Evolutionary conservation across 352 stramenopile species (phyloP).

Genomic region (Phytophthora pini): DNA sequence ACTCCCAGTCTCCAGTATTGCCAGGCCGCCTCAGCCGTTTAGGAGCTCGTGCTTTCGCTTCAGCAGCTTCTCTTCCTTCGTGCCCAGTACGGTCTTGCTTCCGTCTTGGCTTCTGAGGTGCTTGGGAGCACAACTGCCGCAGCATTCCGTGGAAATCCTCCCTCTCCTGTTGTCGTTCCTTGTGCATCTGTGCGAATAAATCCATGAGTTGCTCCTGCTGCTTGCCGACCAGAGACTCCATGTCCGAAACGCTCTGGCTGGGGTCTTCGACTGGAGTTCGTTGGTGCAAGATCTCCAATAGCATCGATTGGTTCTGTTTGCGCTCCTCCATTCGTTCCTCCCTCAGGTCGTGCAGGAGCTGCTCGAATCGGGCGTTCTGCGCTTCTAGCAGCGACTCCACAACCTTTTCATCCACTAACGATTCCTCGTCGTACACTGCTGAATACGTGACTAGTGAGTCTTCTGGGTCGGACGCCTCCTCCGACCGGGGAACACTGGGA

Average conservation of each 20-base stretch:
- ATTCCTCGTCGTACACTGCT: constrained; percentile 11
- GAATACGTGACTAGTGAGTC: constrained; percentile 2
- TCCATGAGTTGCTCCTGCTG: constrained; percentile 49
- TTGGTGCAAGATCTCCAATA: constrained; percentile 40
- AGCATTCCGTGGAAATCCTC: constrained; percentile 41
- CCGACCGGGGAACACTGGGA: constrained; percentile 15
- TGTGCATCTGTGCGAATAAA: constrained; percentile 46
- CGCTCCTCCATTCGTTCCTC: constrained; percentile 45
- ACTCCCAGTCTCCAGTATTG: too few species aligned
- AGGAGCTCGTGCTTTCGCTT: too few species aligned
- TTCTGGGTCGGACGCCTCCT: constrained; percentile 35
- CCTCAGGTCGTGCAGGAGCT: constrained; percentile 35
- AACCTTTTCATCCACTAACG: constrained; percentile 35
- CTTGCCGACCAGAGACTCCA: constrained; percentile 39
- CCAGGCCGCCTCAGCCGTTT: too few species aligned
- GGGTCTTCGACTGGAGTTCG: constrained; percentile 34
- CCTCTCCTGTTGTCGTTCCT: constrained; percentile 44
- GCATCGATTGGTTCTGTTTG: constrained; percentile 42
- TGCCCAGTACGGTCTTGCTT: too few species aligned
- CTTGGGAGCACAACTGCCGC: constrained; percentile 23
- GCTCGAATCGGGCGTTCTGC: constrained; percentile 42
- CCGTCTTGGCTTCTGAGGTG: constrained; percentile 9
- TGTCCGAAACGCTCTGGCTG: constrained; percentile 22
- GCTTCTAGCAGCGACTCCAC: constrained; percentile 37
- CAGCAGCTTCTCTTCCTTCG: too few species aligned